Evolutionary conservation across 78 protist genomes (phyloP).

Genomic region (Chrysochromulina parva): DNA sequence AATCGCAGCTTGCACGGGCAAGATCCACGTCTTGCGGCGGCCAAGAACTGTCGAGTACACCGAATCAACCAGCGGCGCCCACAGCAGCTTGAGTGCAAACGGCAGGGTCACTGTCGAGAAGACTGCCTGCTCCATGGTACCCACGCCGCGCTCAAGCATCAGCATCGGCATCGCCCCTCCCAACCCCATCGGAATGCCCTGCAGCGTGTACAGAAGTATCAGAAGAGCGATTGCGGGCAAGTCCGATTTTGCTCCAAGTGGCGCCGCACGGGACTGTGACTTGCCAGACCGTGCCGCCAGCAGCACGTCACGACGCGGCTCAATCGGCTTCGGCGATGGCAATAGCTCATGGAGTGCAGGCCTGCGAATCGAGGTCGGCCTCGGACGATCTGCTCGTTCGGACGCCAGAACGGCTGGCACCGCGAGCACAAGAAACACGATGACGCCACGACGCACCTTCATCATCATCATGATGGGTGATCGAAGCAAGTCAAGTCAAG

Average conservation of each 20-base stretch:
- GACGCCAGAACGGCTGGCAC: too few relatives aligned
- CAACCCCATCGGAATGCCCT: conserved; percentile 57
- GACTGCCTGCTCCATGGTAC: not conserved
- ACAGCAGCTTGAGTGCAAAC: conserved; percentile 38
- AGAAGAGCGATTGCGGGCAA: not conserved
- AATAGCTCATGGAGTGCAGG: too few relatives aligned
- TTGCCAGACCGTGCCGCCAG: too few relatives aligned
- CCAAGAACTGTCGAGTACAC: not conserved
- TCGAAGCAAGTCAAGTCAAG: too few relatives aligned
- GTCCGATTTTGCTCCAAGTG: not conserved
- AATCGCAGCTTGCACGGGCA: conserved; percentile 10
- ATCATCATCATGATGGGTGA: too few relatives aligned
- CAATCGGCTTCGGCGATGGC: too few relatives aligned
- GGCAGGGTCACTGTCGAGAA: conserved; percentile 17
- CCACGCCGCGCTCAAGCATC: conserved; percentile 20
- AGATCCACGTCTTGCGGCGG: conserved; percentile 35
- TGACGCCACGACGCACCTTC: too few relatives aligned
- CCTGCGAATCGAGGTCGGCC: too few relatives aligned
- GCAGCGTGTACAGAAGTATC: conserved; percentile 48
- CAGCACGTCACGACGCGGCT: too few relatives aligned
- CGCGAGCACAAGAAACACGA: too few relatives aligned
- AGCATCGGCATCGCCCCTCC: conserved; percentile 29
- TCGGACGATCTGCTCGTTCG: too few relatives aligned
- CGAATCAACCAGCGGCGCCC: conserved; percentile 49
- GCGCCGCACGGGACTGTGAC: too few relatives aligned